Percentiles rank a stretch among this genome's conserved stretches.
Evolutionary conservation across 2,329 filamentous ascomycete genomes (phyloP).

Genomic region (Pestalotiopsis sp.): DNA sequence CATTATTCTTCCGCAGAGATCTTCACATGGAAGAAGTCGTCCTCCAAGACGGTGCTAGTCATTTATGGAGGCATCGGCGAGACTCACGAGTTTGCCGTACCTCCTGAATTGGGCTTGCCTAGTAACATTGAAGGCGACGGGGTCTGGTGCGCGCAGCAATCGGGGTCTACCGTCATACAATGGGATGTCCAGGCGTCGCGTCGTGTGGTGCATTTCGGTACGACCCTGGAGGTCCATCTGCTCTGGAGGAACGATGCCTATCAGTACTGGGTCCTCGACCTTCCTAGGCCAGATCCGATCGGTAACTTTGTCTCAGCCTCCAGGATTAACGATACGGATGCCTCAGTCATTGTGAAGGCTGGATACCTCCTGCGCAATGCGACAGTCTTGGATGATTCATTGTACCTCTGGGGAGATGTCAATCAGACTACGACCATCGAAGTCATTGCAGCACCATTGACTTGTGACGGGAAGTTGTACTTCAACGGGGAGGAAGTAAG

Average conservation of each 20-base stretch:
- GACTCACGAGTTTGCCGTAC: not conserved
- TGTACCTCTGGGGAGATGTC: not conserved
- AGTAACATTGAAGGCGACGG: slow-evolving; percentile 52
- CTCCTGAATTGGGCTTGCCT: not conserved
- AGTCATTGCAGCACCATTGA: not conserved
- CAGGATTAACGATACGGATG: not conserved
- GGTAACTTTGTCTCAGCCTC: not conserved
- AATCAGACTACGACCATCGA: not conserved
- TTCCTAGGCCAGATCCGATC: not conserved
- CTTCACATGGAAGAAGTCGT: slow-evolving; percentile 58
- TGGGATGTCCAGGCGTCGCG: not conserved
- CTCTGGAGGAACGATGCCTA: not conserved
- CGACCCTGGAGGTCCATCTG: not conserved
- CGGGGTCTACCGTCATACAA: not conserved
- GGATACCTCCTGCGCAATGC: slow-evolving; percentile 9
- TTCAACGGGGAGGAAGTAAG: not conserved
- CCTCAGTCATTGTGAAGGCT: slow-evolving; percentile 3
- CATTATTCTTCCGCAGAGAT: slow-evolving; percentile 73
- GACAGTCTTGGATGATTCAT: not conserved
- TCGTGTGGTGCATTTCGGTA: not conserved
- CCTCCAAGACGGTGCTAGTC: not conserved
- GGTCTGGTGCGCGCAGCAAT: slow-evolving; percentile 30
- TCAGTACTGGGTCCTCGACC: not conserved
- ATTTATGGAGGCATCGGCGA: slow-evolving; percentile 1
- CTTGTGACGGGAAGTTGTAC: not conserved